Conservation (phyloP, 2,329 filamentous ascomycete genomes). For the Stachybotrys chlorohalonatus region DNA sequence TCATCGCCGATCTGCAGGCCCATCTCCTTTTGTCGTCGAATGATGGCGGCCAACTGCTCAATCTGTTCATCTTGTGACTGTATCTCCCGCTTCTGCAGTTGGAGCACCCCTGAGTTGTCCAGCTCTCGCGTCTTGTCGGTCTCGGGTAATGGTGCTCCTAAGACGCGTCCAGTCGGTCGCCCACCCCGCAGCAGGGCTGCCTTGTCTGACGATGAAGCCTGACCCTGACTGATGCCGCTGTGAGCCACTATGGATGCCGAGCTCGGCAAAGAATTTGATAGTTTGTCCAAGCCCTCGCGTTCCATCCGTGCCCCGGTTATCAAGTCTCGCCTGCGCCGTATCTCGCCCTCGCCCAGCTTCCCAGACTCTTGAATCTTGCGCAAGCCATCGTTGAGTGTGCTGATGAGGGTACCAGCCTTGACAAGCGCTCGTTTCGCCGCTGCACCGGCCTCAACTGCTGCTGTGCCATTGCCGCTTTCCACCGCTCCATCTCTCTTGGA, state of each 20-base stretch:
- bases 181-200: constrained; percentile 33
- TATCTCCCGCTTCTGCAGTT: constrained; percentile 68
- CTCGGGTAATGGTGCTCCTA: constrained; percentile 65
- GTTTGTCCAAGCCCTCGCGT: constrained; percentile 64
- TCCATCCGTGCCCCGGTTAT: constrained; percentile 63
- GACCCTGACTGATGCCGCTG: constrained; percentile 38
- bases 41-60: constrained; percentile 57
- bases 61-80: constrained; percentile 66
- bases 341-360: constrained; percentile 63
- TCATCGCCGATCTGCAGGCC: constrained; percentile 68
- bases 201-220: constrained; percentile 38
- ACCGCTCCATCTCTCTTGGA: constrained; percentile 52
- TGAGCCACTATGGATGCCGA: constrained; percentile 11
- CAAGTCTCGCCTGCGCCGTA: constrained; percentile 62
- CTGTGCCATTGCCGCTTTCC: constrained; percentile 29
- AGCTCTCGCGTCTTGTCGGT: constrained; percentile 68
- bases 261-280: constrained; percentile 48
- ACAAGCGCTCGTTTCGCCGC: constrained; percentile 69
- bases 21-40: constrained; percentile 68
- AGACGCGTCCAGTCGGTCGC: constrained; percentile 48
- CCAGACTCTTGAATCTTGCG: constrained; percentile 43
- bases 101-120: constrained; percentile 65
- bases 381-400: constrained; percentile 57
- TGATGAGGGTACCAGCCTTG: constrained; percentile 55
- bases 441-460: constrained; percentile 53